These are phyloP conservation scores for Liquidambar formosana DNA, from an alignment of 164 flowering plant genomes.

Conservation along the genomic window DNA sequence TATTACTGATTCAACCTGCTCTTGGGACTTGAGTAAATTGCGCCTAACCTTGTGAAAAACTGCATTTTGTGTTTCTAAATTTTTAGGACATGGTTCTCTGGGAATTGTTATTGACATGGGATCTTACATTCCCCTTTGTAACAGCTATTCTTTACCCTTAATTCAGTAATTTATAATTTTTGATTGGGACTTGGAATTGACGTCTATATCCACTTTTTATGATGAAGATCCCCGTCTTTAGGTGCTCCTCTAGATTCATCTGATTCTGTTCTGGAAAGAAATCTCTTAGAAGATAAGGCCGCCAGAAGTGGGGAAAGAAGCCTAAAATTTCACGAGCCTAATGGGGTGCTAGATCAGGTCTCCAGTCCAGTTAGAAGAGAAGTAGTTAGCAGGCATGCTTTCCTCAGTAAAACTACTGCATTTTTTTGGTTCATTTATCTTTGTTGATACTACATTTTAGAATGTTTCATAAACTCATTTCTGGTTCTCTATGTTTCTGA, in stretches of 20 bases:
- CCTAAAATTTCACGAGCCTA: conserved; percentile 31
- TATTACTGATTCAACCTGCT: no score
- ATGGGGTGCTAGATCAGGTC: conserved; percentile 38
- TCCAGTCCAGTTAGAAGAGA: conserved; percentile 57
- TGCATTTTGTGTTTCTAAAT: neutral
- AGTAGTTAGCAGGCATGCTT: conserved; percentile 37
- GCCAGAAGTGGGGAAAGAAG: conserved; percentile 30
- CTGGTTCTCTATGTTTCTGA: neutral
- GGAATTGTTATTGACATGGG: neutral
- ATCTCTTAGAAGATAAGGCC: conserved; percentile 24
- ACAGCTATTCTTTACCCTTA: neutral
- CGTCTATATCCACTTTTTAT: conserved; percentile 11
- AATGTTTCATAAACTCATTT: neutral
- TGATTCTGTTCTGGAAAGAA: conserved; percentile 25
- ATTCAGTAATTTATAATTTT: neutral
- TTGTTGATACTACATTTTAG: neutral
- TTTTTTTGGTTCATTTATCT: neutral
- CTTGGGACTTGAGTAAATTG: neutral
- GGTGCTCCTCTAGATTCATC: conserved; percentile 23
- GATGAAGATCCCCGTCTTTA: conserved; percentile 20
- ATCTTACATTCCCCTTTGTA: neutral
- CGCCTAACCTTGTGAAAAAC: neutral
- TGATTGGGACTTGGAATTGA: conserved; percentile 5
- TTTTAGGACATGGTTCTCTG: neutral
- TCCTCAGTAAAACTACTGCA: neutral